Evolutionary conservation across 352 stramenopile genomes (phyloP), one percentile per base, ranked within the genome.

Genomic region (Pythium aquatile): DNA sequence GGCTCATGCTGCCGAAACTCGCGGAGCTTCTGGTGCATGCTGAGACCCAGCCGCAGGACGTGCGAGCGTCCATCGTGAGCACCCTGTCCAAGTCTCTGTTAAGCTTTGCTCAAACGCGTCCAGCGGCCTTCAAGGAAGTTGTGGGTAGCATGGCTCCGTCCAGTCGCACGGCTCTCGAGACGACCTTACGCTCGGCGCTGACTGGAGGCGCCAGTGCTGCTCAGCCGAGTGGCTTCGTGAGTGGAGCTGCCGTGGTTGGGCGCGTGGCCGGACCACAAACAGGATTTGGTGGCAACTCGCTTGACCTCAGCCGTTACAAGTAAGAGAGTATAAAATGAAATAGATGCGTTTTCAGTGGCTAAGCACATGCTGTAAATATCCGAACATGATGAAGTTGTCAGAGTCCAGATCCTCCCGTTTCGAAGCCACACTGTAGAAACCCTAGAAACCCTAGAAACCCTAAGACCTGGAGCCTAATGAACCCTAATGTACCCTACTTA

Each of bases 1-100:
- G 72, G 17, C 66, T 91, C 47, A 60, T 91, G 56, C 71, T 91
- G 8, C 79, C 85, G 5, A 78, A 77, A 65, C 59, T 93, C 33
- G 72, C 75, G 7, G 51, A 28, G 33, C 40, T 90, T 16, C 65
- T 88, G 6, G 39, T 42, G 28, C 30, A 29, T 5, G 17, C 51
- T 20, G 35, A 55, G 5, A 32, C 16, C 24, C 52, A 55, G 3
- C 29, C 48, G 14, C 52, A 60, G 17, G 53, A 66, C 40, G 29
- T 49, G 16, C 42, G 35, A 2, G 30, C 16, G 13, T 33, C 28
- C 1, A 39, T 60, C 6, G 11, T 53, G 3, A 47, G 26, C 13
- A 53, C 62, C 2, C 49, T 69, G 0, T 28, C 69, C 14, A 42
- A 58, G 20, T 32, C 72, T 20, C 35, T 75, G 42, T 44, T 75